These are phyloP conservation scores for Pontederia crassipes DNA, from an alignment of 176 grass and related monocot genomes.

Conservation along the genomic window DNA sequence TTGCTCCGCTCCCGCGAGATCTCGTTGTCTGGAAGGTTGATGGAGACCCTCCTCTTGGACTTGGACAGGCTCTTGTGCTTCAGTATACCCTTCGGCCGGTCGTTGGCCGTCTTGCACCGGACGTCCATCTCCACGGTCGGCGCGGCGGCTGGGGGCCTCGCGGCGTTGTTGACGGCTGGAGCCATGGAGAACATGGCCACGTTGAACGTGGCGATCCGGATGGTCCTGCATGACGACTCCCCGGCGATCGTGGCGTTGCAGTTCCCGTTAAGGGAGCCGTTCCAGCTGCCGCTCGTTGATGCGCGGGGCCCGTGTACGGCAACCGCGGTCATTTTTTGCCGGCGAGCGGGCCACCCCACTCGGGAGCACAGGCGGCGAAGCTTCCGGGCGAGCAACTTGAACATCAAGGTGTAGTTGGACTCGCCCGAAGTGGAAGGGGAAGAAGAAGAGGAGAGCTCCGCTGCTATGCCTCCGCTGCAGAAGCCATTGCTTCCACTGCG, in stretches of 20 bases:
- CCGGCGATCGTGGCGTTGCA: neutral
- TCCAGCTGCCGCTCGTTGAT: neutral
- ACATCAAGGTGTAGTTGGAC: constrained; percentile 14
- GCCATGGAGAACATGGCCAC: constrained; percentile 98
- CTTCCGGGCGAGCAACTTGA: constrained; percentile 19
- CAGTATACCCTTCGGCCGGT: constrained; percentile 70
- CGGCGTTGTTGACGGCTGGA: constrained; percentile 30
- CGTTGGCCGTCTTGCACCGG: constrained; percentile 20
- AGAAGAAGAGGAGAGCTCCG: constrained; percentile 16
- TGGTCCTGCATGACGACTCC: constrained; percentile 21
- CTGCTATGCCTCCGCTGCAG: too few species aligned
- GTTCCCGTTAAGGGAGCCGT: neutral
- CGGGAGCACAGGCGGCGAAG: constrained; percentile 28
- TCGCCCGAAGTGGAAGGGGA: constrained; percentile 16
- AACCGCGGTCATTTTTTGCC: constrained; percentile 28
- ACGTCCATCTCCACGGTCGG: constrained; percentile 10
- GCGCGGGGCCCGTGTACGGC: constrained; percentile 12
- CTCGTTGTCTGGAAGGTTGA: constrained; percentile 95
- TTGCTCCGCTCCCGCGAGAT: constrained; percentile 60
- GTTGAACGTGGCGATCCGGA: constrained; percentile 92
- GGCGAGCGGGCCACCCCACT: constrained; percentile 41
- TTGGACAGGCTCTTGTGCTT: constrained; percentile 57
- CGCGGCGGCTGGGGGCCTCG: neutral
- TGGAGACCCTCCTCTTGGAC: constrained; percentile 68
- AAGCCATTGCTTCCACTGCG: neutral